These are phyloP conservation scores for Escovopsis weberi DNA, from an alignment of 2,329 filamentous ascomycete species.

Conservation along the genomic window DNA sequence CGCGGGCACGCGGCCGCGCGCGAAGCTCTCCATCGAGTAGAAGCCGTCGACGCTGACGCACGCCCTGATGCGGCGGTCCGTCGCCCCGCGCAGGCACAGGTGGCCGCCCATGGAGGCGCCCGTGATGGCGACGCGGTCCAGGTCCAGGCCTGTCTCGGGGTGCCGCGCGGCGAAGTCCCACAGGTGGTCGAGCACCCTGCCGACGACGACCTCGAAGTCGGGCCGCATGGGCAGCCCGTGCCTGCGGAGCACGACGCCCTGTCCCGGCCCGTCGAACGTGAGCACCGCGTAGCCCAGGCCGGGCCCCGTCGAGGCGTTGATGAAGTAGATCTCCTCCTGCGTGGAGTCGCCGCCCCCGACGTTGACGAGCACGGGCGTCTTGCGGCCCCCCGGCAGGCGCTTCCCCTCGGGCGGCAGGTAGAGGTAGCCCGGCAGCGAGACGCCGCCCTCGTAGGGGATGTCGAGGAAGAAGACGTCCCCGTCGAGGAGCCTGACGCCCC, in stretches of 20 bases:
- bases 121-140: background rate
- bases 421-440: conserved; percentile 21
- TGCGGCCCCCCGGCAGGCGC: conserved; percentile 8
- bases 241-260: conserved; percentile 24
- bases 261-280: conserved; percentile 32
- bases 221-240: conserved; percentile 28
- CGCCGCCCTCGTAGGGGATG: conserved; percentile 23
- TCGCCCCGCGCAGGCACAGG: background rate
- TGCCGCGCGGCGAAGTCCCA: conserved; percentile 13
- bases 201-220: conserved; percentile 27
- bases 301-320: conserved; percentile 15
- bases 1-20: conserved; percentile 11
- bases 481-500: conserved; percentile 16
- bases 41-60: conserved; percentile 21
- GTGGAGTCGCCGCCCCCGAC: conserved; percentile 20
- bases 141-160: conserved; percentile 14
- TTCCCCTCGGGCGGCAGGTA: conserved; percentile 17
- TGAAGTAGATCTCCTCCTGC: conserved; percentile 24
- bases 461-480: conserved; percentile 14
- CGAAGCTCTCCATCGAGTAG: conserved; percentile 13
- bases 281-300: conserved; percentile 27
- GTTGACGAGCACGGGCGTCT: conserved; percentile 22
- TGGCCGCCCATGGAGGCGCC: conserved; percentile 1
- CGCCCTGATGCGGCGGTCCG: conserved; percentile 23
- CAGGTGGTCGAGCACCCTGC: conserved; percentile 22